Conservation (phyloP, 306 rosid genomes). For the Trifolium fragiferum region DNA sequence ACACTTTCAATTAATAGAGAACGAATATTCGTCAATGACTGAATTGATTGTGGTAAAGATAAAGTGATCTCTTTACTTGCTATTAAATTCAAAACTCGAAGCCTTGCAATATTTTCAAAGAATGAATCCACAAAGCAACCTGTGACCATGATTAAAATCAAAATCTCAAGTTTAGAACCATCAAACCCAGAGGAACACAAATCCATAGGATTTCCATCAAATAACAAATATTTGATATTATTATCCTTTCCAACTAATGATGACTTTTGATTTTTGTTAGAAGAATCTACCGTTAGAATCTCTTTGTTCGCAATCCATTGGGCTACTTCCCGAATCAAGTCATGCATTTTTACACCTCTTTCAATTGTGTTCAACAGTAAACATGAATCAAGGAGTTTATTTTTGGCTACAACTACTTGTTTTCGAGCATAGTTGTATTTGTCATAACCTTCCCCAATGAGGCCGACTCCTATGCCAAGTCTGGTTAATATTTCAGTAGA, state of each 20-base stretch:
- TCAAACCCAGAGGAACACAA: background rate
- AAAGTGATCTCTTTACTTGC: background rate
- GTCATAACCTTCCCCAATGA: background rate
- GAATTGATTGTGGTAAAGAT: background rate
- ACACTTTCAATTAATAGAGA: accelerated
- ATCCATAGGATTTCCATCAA: background rate
- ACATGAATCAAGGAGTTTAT: background rate
- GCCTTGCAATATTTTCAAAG: background rate
- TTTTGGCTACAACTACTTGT: background rate
- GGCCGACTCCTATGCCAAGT: background rate
- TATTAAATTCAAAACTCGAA: background rate
- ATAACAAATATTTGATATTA: background rate
- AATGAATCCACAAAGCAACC: accelerated
- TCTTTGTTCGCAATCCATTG: background rate
- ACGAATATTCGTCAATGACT: background rate
- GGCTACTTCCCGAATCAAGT: background rate
- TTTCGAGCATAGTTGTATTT: background rate
- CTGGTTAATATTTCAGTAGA: background rate
- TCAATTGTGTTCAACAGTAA: too few species aligned
- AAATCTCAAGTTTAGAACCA: conserved; percentile 16
- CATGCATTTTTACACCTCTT: background rate
- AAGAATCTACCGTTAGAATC: background rate
- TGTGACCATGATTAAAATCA: accelerated
- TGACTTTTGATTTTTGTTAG: background rate
- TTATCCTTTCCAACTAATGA: background rate